These are phyloP conservation scores for Rutstroemia sydowiana DNA, from an alignment of 2,329 filamentous ascomycete species.

Conservation along the genomic window DNA sequence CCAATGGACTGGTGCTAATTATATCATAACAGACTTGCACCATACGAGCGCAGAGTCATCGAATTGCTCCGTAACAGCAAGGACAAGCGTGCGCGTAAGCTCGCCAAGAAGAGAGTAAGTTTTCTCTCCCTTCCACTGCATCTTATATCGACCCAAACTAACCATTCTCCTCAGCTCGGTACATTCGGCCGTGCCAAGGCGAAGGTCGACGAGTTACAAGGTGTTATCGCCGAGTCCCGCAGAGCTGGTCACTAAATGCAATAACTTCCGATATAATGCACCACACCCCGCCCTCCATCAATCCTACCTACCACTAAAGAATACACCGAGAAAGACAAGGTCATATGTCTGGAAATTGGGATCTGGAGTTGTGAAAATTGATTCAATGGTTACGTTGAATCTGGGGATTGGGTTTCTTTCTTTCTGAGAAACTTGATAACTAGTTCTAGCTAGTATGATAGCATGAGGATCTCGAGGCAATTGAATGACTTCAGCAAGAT, in stretches of 20 bases:
- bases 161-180: conserved; percentile 59
- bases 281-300: conserved; percentile 32
- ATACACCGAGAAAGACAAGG: too few relatives aligned
- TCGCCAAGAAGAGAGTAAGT: conserved; percentile 96
- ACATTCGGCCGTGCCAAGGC: conserved; percentile 98
- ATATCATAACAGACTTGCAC: conserved; percentile 56
- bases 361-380: conserved; percentile 20
- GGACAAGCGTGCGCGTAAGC: conserved; percentile 98
- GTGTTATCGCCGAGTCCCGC: conserved; percentile 95
- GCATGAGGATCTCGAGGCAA: conserved; percentile 1
- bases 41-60: conserved; percentile 97
- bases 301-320: not conserved
- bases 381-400: conserved; percentile 12
- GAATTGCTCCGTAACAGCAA: conserved; percentile 98
- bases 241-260: conserved; percentile 60
- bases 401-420: conserved; percentile 10
- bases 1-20: conserved; percentile 10
- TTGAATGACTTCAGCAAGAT: conserved; percentile 3
- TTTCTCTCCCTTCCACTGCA: conserved; percentile 1
- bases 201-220: conserved; percentile 99
- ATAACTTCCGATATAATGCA: conserved; percentile 10
- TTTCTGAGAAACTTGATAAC: not conserved
- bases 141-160: not conserved
- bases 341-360: not conserved
- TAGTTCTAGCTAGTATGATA: conserved; percentile 10